Base-by-base conservation (phyloP, 1,139 yeast species). In the Hansenula lynferdii region DNA sequence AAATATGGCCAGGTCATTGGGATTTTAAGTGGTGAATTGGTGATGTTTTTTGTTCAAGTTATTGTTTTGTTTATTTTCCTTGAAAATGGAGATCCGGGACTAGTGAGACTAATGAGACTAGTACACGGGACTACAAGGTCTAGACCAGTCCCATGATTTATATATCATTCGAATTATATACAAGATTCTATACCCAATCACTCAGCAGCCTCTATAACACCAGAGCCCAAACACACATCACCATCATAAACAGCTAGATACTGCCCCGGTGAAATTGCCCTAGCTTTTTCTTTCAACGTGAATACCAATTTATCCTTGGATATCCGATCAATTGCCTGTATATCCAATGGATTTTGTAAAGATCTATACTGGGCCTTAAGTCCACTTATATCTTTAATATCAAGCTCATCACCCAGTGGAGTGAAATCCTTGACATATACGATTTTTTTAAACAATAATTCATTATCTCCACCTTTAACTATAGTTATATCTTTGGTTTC, bases 181-280 rank as follows among this genome's bases (percentile, higher is more conserved):
- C 18, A 28, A 6, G 8, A 4, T 5, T 8, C 6, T 28, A 17
- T 26, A 7, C 17, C n/a, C 11, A 8, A 11, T 34, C 9, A 38
- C 20, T 38, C 41, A 7, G 38, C 12, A n/a, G 34, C 48, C 5
- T 42, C 41, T 6, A 80, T 77, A 14, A 67, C 58, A 0, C 97
- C 97, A 22, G 90, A 77, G 0, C 97, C 97, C 15, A 92, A 57
- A 1, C 94, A 82, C 40, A 77, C 64, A 38, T 78, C 81, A 2
- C 71, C 75, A 32, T 70, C 64, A 58, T 90, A 92, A 10, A 90
- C 57, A 1, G 86, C 95, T 18, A 89, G 63, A 49, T 75, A 81
- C 57, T 92, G 98, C 0, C 97, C 98, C 0, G 94, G 87, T 0
- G 97, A 92, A 56, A 92, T 75, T 0, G 96, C 96, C 36, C 90